These are phyloP conservation scores for Claviceps capensis DNA, from an alignment of 2,329 filamentous ascomycete genomes.

Conservation along the genomic window DNA sequence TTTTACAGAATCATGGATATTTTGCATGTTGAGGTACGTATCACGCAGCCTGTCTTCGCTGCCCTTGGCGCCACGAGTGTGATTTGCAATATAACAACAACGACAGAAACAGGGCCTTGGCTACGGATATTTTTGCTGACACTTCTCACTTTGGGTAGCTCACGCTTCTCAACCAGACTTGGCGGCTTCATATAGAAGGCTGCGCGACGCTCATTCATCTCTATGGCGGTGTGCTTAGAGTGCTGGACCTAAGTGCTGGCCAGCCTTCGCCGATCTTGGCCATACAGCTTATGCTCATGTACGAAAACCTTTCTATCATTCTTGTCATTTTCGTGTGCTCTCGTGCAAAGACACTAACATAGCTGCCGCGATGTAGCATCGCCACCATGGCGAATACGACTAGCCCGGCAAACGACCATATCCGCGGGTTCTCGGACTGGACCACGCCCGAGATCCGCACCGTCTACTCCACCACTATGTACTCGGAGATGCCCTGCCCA, in stretches of 20 bases:
- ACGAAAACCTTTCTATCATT: neutral
- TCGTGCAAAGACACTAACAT: neutral
- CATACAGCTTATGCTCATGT: constrained; percentile 5
- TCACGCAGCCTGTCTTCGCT: neutral
- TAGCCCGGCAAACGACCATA: constrained; percentile 3
- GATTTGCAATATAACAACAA: too few relatives aligned
- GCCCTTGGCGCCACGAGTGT: too few relatives aligned
- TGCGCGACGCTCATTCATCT: constrained; percentile 2
- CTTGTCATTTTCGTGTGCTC: too few relatives aligned
- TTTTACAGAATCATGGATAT: constrained; percentile 6
- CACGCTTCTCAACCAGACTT: constrained; percentile 2
- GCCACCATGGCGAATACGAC: constrained; percentile 4
- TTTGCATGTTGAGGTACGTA: constrained; percentile 3
- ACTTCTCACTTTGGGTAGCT: neutral
- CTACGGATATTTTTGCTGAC: neutral
- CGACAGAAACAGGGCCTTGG: too few relatives aligned
- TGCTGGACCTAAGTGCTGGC: constrained; percentile 2
- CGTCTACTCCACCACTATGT: constrained; percentile 2
- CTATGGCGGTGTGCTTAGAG: constrained; percentile 1
- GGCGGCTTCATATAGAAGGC: constrained; percentile 3
- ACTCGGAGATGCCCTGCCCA: constrained; percentile 4
- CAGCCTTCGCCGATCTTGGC: constrained; percentile 3
- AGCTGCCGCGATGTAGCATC: neutral
- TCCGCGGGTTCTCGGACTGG: constrained; percentile 1
- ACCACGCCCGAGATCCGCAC: neutral